These are phyloP conservation scores for Cryptococcus maquisensis DNA, from an alignment of 1,284 basidiomycete species.

Conservation along the genomic window DNA sequence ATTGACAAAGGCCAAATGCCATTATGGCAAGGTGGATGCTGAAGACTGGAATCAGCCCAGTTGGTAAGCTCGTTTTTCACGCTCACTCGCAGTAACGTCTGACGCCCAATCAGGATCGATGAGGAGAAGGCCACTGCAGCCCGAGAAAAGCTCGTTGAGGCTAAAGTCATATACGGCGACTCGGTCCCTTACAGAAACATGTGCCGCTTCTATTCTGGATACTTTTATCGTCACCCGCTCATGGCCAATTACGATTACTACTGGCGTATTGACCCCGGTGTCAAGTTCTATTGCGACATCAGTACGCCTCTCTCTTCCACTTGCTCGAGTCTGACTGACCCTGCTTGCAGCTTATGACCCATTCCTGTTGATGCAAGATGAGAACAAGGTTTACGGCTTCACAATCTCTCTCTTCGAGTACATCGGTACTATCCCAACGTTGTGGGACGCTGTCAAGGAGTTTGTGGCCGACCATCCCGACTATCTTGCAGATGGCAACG, in stretches of 20 bases:
- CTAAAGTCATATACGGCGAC: conserved; percentile 85
- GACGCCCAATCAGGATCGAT: conserved; percentile 55
- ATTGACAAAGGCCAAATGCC: conserved; percentile 62
- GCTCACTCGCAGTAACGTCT: neutral
- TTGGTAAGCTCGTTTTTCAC: conserved; percentile 48
- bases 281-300: conserved; percentile 72
- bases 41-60: conserved; percentile 82
- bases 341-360: conserved; percentile 62
- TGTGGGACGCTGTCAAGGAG: conserved; percentile 69
- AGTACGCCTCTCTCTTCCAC: conserved; percentile 21
- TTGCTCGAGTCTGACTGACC: neutral
- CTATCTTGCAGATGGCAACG: conserved; percentile 64
- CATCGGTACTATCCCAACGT: conserved; percentile 68
- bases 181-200: conserved; percentile 58
- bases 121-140: conserved; percentile 62
- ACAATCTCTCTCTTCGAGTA: conserved; percentile 75
- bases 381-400: conserved; percentile 72
- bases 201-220: conserved; percentile 92
- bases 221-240: conserved; percentile 73
- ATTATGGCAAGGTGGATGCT: conserved; percentile 75
- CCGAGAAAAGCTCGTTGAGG: conserved; percentile 62
- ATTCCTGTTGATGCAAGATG: conserved; percentile 79
- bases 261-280: conserved; percentile 78
- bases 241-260: conserved; percentile 82
- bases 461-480: conserved; percentile 66